Evolutionary conservation across 2,329 filamentous ascomycete genomes (phyloP).

Genomic region (Xylariales sp.): DNA sequence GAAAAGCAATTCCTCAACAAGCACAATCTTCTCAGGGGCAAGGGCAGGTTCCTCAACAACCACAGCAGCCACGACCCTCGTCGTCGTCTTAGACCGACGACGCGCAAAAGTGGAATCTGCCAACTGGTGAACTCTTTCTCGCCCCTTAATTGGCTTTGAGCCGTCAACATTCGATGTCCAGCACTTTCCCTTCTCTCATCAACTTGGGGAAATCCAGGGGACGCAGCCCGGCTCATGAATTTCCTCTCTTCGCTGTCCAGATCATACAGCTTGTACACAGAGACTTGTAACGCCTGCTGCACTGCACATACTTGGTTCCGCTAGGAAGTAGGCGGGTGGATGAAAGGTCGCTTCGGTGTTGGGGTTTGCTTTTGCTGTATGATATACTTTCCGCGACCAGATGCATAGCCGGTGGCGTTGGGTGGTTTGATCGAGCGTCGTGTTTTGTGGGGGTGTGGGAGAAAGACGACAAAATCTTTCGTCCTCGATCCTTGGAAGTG

Average conservation of each 20-base stretch:
- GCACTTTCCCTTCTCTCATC: too few relatives aligned
- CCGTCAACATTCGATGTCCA: neutral
- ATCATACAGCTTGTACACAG: constrained; percentile 15
- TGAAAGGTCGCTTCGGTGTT: constrained; percentile 8
- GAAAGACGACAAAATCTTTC: too few relatives aligned
- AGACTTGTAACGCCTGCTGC: constrained; percentile 6
- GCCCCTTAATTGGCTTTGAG: too few relatives aligned
- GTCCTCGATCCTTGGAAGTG: too few relatives aligned
- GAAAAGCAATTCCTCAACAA: constrained; percentile 19
- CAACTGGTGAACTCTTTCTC: too few relatives aligned
- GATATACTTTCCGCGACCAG: constrained; percentile 18
- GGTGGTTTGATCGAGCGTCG: constrained; percentile 6
- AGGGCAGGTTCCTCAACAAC: constrained; percentile 5
- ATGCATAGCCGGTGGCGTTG: constrained; percentile 22
- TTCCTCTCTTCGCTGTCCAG: neutral
- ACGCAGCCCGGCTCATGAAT: too few relatives aligned
- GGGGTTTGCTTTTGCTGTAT: constrained; percentile 14
- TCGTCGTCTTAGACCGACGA: constrained; percentile 3
- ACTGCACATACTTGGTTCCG: constrained; percentile 4
- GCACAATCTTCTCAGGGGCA: too few relatives aligned
- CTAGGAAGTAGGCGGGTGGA: constrained; percentile 13
- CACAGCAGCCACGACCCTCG: constrained; percentile 3
- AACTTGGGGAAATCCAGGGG: neutral
- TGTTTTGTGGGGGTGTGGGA: neutral
- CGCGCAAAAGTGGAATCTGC: too few relatives aligned